Evolutionary conservation across 179 eudicot genomes (phyloP), one percentile per base, ranked within the genome.

Genomic region (Amaranthus tricolor): DNA sequence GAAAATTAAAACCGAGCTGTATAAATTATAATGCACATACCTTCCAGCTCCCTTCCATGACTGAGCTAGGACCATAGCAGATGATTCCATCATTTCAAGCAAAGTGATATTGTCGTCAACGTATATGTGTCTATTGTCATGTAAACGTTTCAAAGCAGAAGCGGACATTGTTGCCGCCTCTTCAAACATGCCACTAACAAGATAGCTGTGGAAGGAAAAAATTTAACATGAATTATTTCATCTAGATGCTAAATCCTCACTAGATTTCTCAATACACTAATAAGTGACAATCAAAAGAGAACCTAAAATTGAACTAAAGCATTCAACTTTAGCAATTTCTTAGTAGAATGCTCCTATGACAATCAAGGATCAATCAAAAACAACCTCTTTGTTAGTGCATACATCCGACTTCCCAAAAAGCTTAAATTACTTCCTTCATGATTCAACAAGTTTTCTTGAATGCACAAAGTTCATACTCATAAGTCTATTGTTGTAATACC

Each of bases 1-100:
- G 62, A 62, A 43, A 10, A 52, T 61, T 5, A 58, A 62, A 49
- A 64, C 43, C 65, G 55, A 60, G 50, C 70, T 49, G 20, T 66
- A 53, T 15, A 31, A 31, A 31, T 31, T 31, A 31, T 2, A 20
- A 16, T n/a, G 57, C 10, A 52, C 56, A 19, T 81, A 94, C 98
- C 96, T 89, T 51, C 85, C 90, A 31, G 84, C 84, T 73, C 77
- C 89, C 74, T 79, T 84, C 78, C 85, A 77, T 54, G 98, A 88
- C 83, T 94, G 97, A 60, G 90, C 89, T 55, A 94, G 77, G 77
- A 92, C 92, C 97, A 90, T 92, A 6, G 86, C 92, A 64, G 94
- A 86, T 53, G 98, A 87, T 79, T 86, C 91, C 83, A 85, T 73
- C 93, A 85, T 85, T 68, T 92, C 97, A 77, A 75, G 59, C 65